Evolutionary conservation across 1,284 basidiomycete genomes (phyloP).

Genomic region (Stygiomarasmius scandens): DNA sequence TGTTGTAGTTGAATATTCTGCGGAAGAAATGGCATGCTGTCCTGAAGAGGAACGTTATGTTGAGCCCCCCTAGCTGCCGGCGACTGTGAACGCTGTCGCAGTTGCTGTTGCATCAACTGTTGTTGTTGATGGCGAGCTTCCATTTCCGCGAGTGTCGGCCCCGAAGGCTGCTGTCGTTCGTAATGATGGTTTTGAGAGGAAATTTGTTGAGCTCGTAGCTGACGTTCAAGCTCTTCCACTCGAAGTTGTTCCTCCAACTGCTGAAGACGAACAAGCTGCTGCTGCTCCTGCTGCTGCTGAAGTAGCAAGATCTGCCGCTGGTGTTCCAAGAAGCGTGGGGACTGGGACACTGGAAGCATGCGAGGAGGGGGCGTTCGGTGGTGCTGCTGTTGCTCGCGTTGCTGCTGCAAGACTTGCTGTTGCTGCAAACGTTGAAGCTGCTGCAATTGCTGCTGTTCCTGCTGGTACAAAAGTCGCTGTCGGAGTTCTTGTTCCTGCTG

Average conservation of each 20-base stretch:
- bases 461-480: slow-evolving; percentile 39
- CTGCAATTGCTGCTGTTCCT: slow-evolving; percentile 36
- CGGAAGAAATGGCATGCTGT: slow-evolving; percentile 51
- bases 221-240: slow-evolving; percentile 64
- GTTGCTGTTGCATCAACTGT: slow-evolving; percentile 37
- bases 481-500: slow-evolving; percentile 41
- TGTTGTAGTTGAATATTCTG: slow-evolving; percentile 74
- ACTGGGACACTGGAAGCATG: slow-evolving; percentile 71
- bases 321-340: slow-evolving; percentile 72
- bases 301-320: slow-evolving; percentile 47
- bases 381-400: slow-evolving; percentile 42
- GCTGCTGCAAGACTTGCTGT: slow-evolving; percentile 45
- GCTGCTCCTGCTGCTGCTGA: slow-evolving; percentile 50
- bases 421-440: slow-evolving; percentile 40
- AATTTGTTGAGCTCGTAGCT: slow-evolving; percentile 51
- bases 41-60: slow-evolving; percentile 40
- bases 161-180: slow-evolving; percentile 42
- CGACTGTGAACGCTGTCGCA: slow-evolving; percentile 50
- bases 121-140: slow-evolving; percentile 40
- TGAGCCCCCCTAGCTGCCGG: slow-evolving; percentile 41
- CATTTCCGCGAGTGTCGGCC: slow-evolving; percentile 39
- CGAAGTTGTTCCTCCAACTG: slow-evolving; percentile 64
- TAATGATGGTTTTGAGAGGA: slow-evolving; percentile 53
- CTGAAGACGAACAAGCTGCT: slow-evolving; percentile 43
- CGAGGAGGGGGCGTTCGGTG: slow-evolving; percentile 65